Evolutionary conservation across 176 grass and related monocot genomes (phyloP).

Genomic region (Dactylis glomerata): DNA sequence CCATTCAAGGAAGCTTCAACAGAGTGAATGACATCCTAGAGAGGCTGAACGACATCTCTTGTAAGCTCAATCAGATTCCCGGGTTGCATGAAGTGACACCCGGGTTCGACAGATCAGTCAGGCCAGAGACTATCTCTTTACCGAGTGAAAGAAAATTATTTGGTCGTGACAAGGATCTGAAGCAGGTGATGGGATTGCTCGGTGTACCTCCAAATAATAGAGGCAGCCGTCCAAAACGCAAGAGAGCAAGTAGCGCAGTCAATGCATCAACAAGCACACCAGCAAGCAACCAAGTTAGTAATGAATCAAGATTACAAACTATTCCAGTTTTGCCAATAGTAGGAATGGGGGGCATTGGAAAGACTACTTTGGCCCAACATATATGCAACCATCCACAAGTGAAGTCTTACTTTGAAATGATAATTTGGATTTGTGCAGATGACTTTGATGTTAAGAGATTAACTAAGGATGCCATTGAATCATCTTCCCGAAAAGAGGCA

Average conservation of each 20-base stretch:
- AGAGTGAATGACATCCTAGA: neutral
- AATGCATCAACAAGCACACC: neutral
- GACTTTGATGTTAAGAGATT: neutral
- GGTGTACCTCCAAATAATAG: neutral
- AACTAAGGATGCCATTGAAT: conserved; percentile 23
- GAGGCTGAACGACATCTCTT: neutral
- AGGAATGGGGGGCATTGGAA: neutral
- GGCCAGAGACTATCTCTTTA: neutral
- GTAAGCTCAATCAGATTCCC: neutral
- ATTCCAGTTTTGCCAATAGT: neutral
- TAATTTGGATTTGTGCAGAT: conserved; percentile 31
- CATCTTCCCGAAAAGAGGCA: neutral
- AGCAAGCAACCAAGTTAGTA: neutral
- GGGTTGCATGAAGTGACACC: neutral
- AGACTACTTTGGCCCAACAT: neutral
- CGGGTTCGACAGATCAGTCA: neutral
- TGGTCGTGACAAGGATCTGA: neutral
- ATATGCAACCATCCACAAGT: neutral
- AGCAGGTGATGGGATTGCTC: neutral
- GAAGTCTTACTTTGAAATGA: conserved; percentile 12
- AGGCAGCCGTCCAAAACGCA: no score
- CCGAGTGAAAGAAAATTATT: neutral
- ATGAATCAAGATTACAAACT: neutral
- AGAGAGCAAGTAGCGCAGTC: neutral
- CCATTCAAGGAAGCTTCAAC: neutral